A percentile compares a stretch with the other conserved stretches of the same genome.
phyloP scores from a whole-genome alignment of 2,329 filamentous ascomycete genomes.

The Microsporum ferrugineum region DNA sequence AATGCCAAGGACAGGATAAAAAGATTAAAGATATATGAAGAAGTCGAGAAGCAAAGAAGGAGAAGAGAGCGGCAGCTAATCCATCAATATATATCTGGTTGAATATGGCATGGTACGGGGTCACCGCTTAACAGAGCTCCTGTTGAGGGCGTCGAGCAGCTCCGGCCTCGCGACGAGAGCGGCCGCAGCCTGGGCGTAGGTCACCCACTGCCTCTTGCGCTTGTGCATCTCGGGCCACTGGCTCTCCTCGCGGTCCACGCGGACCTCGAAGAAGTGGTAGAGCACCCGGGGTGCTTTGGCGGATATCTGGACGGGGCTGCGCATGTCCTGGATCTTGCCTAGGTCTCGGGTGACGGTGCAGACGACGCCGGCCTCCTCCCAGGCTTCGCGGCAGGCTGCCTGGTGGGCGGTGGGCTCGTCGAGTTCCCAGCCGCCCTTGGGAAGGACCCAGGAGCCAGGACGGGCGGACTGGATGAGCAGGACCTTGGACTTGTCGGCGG shows the following conservation, averaged over 20 bases:
- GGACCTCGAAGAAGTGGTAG: constrained; percentile 60
- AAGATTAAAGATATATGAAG: background rate
- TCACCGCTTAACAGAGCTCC: constrained; percentile 56
- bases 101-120: background rate
- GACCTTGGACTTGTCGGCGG: constrained; percentile 73
- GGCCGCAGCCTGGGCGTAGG: constrained; percentile 67
- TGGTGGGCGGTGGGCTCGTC: constrained; percentile 82
- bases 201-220: constrained; percentile 81
- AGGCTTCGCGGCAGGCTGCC: constrained; percentile 78
- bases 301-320: constrained; percentile 44
- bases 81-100: background rate
- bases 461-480: constrained; percentile 87
- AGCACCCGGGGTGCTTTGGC: constrained; percentile 54
- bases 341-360: constrained; percentile 77
- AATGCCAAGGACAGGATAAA: background rate
- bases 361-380: constrained; percentile 93
- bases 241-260: constrained; percentile 71
- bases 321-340: constrained; percentile 72
- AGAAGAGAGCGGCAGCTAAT: background rate
- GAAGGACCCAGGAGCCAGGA: constrained; percentile 87
- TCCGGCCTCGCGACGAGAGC: constrained; percentile 70
- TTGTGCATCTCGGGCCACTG: constrained; percentile 94
- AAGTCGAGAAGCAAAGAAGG: background rate
- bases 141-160: constrained; percentile 72
- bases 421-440: constrained; percentile 94